phyloP scores from a whole-genome alignment of 2,329 filamentous ascomycete genomes.

The Alternaria gaisen region DNA sequence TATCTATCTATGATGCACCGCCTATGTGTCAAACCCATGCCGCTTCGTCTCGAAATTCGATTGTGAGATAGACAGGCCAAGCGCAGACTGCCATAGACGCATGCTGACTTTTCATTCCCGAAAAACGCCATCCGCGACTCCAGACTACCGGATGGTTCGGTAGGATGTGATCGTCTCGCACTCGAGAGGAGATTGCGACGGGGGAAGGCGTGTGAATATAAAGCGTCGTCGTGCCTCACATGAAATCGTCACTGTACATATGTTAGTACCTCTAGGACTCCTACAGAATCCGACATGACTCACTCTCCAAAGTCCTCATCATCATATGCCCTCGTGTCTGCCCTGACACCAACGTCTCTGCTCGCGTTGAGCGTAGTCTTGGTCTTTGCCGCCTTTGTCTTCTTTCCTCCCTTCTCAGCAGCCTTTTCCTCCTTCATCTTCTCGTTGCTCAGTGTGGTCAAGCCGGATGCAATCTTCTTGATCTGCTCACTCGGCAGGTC shows the following conservation, averaged over 20 bases:
- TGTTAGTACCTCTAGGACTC: conserved; percentile 27
- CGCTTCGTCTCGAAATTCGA: background rate
- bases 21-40: background rate
- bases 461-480: conserved; percentile 88
- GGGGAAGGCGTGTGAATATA: background rate
- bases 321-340: conserved; percentile 81
- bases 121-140: conserved; percentile 1
- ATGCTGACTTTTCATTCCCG: background rate
- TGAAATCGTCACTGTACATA: conserved; percentile 48
- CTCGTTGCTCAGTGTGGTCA: conserved; percentile 94
- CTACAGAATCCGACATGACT: conserved; percentile 57
- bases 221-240: conserved; percentile 40
- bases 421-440: conserved; percentile 99
- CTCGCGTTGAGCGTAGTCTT: conserved; percentile 82
- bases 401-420: conserved; percentile 93
- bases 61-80: background rate
- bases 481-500: conserved; percentile 92
- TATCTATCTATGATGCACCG: background rate
- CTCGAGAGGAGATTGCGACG: background rate
- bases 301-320: conserved; percentile 88
- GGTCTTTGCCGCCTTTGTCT: conserved; percentile 94
- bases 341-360: conserved; percentile 63
- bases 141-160: background rate
- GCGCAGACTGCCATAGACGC: background rate
- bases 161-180: background rate